phyloP scores from a whole-genome alignment of 176 grass and related monocot genomes.

The Olyra latifolia region DNA sequence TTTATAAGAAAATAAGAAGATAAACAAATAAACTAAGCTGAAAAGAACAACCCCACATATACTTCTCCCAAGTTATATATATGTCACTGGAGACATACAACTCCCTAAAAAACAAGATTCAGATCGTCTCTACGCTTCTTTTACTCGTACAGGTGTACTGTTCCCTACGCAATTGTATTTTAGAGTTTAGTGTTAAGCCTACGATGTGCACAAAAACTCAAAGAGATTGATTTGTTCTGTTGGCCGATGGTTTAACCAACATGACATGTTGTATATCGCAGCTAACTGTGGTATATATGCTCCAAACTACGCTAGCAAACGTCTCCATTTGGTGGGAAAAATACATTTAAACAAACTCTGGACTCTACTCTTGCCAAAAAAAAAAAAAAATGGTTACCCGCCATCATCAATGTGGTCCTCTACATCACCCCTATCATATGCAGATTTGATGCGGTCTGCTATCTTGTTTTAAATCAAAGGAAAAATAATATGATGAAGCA shows the following conservation, averaged over 20 bases:
- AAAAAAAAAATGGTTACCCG: conserved; percentile 35
- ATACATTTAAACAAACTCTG: conserved; percentile 28
- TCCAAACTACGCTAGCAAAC: conserved; percentile 22
- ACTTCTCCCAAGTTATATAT: neutral
- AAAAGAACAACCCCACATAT: too few species aligned
- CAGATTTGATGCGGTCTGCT: conserved; percentile 28
- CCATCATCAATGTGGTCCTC: conserved; percentile 54
- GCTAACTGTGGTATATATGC: neutral
- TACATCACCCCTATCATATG: conserved; percentile 38
- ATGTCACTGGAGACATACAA: conserved; percentile 33
- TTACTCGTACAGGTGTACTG: conserved; percentile 25
- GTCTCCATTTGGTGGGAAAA: conserved; percentile 20
- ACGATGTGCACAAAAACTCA: conserved; percentile 35
- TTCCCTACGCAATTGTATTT: neutral
- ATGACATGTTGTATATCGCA: conserved; percentile 7
- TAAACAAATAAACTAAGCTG: too few species aligned
- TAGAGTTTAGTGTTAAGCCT: neutral
- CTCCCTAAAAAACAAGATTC: conserved; percentile 46
- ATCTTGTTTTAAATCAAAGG: conserved; percentile 29
- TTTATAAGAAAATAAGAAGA: too few species aligned
- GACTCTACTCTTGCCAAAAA: conserved; percentile 7
- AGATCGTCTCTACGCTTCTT: conserved; percentile 25
- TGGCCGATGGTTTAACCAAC: conserved; percentile 26
- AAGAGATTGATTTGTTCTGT: conserved; percentile 12
- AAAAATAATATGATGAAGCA: neutral